Conservation (phyloP, 1,284 basidiomycete genomes). For the Hypsizygus ulmarius region DNA sequence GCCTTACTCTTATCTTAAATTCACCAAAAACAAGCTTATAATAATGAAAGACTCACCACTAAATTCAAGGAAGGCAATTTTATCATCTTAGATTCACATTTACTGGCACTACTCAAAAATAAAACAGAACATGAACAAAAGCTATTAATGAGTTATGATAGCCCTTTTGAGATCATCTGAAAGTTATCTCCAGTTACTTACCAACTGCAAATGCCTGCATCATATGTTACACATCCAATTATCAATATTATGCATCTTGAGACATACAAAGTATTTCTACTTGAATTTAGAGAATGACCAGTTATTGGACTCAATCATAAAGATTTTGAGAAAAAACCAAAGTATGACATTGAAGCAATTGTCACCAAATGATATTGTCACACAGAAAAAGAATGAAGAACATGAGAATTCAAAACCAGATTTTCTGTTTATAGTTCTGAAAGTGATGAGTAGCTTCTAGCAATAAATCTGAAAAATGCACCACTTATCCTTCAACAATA, state of each 20-base stretch:
- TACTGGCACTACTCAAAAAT: constrained; percentile 5
- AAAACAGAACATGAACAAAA: constrained; percentile 18
- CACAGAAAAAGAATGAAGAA: too few species aligned
- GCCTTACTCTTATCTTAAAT: background rate
- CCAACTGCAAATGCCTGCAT: constrained; percentile 23
- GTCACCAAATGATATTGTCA: too few species aligned
- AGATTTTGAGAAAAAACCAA: too few species aligned
- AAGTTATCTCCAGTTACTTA: constrained; percentile 23
- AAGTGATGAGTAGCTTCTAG: too few species aligned
- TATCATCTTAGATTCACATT: constrained; percentile 14
- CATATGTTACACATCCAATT: constrained; percentile 16
- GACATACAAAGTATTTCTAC: background rate
- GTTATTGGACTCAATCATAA: too few species aligned
- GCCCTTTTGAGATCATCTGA: constrained; percentile 22
- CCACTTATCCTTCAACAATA: too few species aligned
- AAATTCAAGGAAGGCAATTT: constrained; percentile 27
- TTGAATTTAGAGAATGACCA: too few species aligned
- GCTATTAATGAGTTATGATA: constrained; percentile 17
- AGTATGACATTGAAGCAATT: too few species aligned
- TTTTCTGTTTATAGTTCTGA: too few species aligned
- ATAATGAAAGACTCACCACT: constrained; percentile 15
- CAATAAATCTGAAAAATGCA: too few species aligned
- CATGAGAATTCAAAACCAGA: too few species aligned
- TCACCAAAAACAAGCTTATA: constrained; percentile 20
- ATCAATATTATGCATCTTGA: constrained; percentile 1